A percentile compares a stretch with the other conserved stretches of the same genome.
phyloP scores from a whole-genome alignment of 257 asterid species.

The Coffea eugenioides region DNA sequence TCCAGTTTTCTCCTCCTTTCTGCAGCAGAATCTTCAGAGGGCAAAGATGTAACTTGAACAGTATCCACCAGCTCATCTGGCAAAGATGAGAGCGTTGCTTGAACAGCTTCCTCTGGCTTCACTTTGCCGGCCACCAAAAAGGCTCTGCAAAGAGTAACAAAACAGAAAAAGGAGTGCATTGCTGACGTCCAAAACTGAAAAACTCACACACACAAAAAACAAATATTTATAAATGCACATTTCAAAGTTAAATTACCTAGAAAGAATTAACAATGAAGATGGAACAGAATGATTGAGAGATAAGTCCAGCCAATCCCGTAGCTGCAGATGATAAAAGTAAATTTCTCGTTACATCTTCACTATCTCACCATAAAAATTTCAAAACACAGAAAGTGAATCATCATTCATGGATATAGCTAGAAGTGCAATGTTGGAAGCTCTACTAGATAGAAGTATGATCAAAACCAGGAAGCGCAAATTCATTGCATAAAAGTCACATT shows the following conservation, averaged over 20 bases:
- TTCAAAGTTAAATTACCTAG: conserved; percentile 45
- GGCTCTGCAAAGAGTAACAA: conserved; percentile 49
- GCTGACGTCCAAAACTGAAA: conserved; percentile 20
- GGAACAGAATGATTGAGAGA: conserved; percentile 89
- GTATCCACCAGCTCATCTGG: conserved; percentile 96
- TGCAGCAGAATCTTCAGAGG: conserved; percentile 77
- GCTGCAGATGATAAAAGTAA: conserved; percentile 38
- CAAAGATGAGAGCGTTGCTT: conserved; percentile 76
- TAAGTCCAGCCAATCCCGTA: conserved; percentile 89
- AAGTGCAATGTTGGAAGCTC: not conserved
- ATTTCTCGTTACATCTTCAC: not conserved
- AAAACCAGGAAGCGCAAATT: not conserved
- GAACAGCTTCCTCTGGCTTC: conserved; percentile 83
- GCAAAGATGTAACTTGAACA: conserved; percentile 69
- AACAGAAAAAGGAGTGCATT: conserved; percentile 21
- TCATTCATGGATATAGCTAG: not conserved
- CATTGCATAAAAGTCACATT: too few species aligned
- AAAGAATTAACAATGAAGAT: conserved; percentile 81
- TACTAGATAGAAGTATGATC: not conserved
- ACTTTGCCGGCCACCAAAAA: conserved; percentile 72
- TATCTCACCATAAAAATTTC: not conserved
- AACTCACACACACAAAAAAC: not conserved
- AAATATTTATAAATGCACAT: too few species aligned
- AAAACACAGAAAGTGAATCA: not conserved
- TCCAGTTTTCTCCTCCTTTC: conserved; percentile 92